phyloP scores from a whole-genome alignment of 2,329 filamentous ascomycete genomes.

The Cladophialophora immunda region DNA sequence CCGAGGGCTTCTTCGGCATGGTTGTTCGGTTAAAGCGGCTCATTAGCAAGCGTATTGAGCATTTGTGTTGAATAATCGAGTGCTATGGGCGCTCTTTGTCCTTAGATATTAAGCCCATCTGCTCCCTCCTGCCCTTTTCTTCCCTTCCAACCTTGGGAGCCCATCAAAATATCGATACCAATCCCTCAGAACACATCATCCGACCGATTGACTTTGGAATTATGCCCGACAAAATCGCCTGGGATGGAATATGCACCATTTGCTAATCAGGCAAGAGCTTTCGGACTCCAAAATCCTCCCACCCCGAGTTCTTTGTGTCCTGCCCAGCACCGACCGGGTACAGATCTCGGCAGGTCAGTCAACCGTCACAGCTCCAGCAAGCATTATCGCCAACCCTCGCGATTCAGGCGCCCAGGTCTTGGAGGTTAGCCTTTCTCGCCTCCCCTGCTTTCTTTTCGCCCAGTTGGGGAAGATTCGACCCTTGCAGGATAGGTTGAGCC shows the following conservation, averaged over 20 bases:
- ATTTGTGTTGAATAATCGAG: constrained; percentile 18
- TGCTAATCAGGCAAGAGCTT: constrained; percentile 18
- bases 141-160: constrained; percentile 2
- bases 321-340: constrained; percentile 7
- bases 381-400: constrained; percentile 1
- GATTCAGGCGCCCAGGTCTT: background rate
- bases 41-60: constrained; percentile 18
- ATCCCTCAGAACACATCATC: background rate
- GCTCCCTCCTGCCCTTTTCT: constrained; percentile 17
- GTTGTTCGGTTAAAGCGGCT: constrained; percentile 20
- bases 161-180: background rate
- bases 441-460: background rate
- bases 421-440: background rate
- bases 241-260: constrained; percentile 12
- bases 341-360: background rate
- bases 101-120: constrained; percentile 10
- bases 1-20: background rate
- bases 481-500: background rate
- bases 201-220: background rate
- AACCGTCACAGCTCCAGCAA: background rate
- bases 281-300: background rate
- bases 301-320: constrained; percentile 10
- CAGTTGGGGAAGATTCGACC: background rate
- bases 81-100: background rate
- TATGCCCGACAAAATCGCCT: constrained; percentile 1